A percentile compares a stretch with the other conserved stretches of the same genome.
These are phyloP conservation scores for Neurospora crassa DNA, from an alignment of 2,329 filamentous ascomycete genomes.

Conservation along the genomic window DNA sequence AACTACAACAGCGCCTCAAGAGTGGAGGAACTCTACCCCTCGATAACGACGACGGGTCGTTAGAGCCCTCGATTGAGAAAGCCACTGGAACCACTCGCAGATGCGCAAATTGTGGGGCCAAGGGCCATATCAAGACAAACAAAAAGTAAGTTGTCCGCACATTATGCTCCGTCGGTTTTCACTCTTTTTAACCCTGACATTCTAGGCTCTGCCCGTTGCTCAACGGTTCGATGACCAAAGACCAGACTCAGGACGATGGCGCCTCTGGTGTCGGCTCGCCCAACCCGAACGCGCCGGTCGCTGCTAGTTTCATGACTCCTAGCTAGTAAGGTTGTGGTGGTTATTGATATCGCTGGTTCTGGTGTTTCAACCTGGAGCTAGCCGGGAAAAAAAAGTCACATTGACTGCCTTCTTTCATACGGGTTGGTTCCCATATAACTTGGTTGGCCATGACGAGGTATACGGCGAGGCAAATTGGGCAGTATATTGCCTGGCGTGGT, in stretches of 20 bases:
- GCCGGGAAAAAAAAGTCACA: neutral
- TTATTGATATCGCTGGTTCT: neutral
- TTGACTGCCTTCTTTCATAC: neutral
- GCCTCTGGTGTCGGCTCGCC: conserved; percentile 20
- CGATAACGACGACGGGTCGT: conserved; percentile 38
- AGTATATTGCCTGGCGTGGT: neutral
- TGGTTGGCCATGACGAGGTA: neutral
- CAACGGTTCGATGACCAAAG: conserved; percentile 67
- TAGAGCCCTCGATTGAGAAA: conserved; percentile 41
- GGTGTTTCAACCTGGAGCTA: neutral
- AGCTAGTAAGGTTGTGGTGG: conserved; percentile 2
- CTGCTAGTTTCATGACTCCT: conserved; percentile 18
- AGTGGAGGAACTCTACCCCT: conserved; percentile 23
- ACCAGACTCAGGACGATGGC: conserved; percentile 46
- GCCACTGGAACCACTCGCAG: conserved; percentile 69
- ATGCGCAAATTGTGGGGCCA: conserved; percentile 94
- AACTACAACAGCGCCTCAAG: conserved; percentile 37
- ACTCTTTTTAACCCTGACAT: conserved; percentile 15
- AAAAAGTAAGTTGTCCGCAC: conserved; percentile 63
- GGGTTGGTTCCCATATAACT: neutral
- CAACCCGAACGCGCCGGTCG: conserved; percentile 16
- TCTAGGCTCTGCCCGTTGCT: conserved; percentile 71
- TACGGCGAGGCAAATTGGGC: neutral
- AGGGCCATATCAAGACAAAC: conserved; percentile 98
- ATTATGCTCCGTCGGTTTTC: conserved; percentile 18